These are phyloP conservation scores for Aegilops tauschii DNA, from an alignment of 176 grass and related monocot genomes.

Conservation along the genomic window DNA sequence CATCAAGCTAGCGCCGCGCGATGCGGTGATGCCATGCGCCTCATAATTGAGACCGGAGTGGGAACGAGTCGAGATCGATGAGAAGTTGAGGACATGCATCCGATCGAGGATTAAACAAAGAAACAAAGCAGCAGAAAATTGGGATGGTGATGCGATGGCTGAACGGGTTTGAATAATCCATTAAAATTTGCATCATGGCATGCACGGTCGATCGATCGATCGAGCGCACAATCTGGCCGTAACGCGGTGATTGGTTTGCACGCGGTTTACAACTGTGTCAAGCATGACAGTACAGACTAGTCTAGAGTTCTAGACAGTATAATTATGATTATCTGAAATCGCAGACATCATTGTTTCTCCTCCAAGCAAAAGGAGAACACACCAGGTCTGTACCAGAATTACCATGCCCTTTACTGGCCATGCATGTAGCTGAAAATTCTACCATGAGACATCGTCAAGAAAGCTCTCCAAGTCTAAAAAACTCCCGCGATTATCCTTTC, in stretches of 20 bases:
- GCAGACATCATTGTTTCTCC: neutral
- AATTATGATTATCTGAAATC: neutral
- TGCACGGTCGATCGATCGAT: slow-evolving; percentile 1
- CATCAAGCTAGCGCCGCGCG: neutral
- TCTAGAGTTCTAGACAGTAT: neutral
- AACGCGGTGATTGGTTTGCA: neutral
- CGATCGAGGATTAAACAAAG: slow-evolving; percentile 20
- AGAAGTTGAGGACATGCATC: neutral
- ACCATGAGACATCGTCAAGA: neutral
- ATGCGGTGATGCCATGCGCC: slow-evolving; percentile 16
- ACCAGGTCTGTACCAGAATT: slow-evolving; percentile 31
- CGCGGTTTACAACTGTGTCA: slow-evolving; percentile 24
- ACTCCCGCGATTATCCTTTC: neutral
- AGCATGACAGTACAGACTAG: slow-evolving; percentile 2
- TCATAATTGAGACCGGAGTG: slow-evolving; percentile 34
- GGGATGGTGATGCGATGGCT: slow-evolving; percentile 29
- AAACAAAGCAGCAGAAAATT: neutral
- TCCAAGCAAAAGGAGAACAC: slow-evolving; percentile 32
- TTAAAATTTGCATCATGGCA: neutral
- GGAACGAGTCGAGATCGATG: slow-evolving; percentile 27
- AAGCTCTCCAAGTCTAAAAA: neutral
- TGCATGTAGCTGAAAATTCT: neutral
- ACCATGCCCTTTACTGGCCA: slow-evolving; percentile 18
- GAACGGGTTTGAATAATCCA: slow-evolving; percentile 1
- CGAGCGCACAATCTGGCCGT: neutral